Evolutionary conservation across 1,139 yeast species (phyloP).

Genomic region (Blastobotrys ciferrii): DNA sequence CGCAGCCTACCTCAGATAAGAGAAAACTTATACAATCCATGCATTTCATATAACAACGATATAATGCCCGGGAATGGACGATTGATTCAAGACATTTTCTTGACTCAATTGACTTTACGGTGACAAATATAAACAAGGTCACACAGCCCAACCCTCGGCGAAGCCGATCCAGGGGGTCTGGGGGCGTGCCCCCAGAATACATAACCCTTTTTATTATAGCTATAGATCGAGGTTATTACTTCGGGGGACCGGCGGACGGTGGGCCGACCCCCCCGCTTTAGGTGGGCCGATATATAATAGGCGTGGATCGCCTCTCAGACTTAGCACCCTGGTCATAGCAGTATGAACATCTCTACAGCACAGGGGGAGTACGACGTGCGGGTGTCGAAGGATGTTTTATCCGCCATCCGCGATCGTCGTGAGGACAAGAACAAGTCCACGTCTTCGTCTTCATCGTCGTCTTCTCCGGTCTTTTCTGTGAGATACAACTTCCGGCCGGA

Average conservation of each 20-base stretch:
- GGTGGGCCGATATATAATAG: background rate
- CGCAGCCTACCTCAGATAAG: too few relatives aligned
- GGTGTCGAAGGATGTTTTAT: conserved; percentile 13
- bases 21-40: too few relatives aligned
- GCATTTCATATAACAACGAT: too few relatives aligned
- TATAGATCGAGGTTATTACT: background rate
- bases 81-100: too few relatives aligned
- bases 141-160: too few relatives aligned
- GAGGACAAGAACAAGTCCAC: background rate
- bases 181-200: background rate
- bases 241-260: background rate
- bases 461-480: conserved; percentile 16
- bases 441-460: conserved; percentile 1
- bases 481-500: conserved; percentile 34
- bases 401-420: conserved; percentile 7
- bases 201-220: background rate
- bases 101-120: too few relatives aligned
- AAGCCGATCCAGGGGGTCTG: too few relatives aligned
- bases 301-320: background rate
- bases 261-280: background rate
- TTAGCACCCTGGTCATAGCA: background rate
- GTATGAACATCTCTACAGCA: conserved; percentile 15
- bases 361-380: conserved; percentile 18
- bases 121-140: too few relatives aligned
- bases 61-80: too few relatives aligned